These are phyloP conservation scores for Lodderomyces metapsilosis DNA, from an alignment of 1,139 yeast species.

Conservation along the genomic window DNA sequence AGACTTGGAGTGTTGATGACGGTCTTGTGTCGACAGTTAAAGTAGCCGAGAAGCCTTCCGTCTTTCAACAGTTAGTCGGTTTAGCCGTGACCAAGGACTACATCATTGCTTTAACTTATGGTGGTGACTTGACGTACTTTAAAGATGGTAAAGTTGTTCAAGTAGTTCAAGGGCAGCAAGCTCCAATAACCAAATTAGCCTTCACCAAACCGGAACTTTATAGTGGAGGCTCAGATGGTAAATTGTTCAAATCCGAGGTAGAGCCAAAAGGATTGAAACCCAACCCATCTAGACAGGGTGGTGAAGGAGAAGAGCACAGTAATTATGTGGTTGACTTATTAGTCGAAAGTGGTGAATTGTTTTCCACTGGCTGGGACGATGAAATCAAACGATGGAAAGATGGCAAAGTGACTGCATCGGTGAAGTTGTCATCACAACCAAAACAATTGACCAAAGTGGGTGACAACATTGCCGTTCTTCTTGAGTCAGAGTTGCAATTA, in stretches of 20 bases:
- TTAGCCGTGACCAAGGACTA: slow-evolving; percentile 62
- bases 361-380: slow-evolving; percentile 88
- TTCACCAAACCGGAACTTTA: slow-evolving; percentile 28
- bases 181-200: slow-evolving; percentile 58
- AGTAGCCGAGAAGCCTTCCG: slow-evolving; percentile 25
- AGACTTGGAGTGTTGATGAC: slow-evolving; percentile 53
- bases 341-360: slow-evolving; percentile 24
- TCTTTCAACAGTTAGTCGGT: slow-evolving; percentile 77
- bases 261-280: slow-evolving; percentile 25
- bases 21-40: slow-evolving; percentile 37
- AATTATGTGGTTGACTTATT: slow-evolving; percentile 56
- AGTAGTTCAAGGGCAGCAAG: slow-evolving; percentile 75
- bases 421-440: slow-evolving; percentile 61
- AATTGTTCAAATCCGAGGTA: slow-evolving; percentile 57
- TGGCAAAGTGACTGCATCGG: slow-evolving; percentile 23
- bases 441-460: slow-evolving; percentile 41
- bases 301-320: slow-evolving; percentile 37
- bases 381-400: slow-evolving; percentile 50
- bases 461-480: slow-evolving; percentile 40
- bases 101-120: slow-evolving; percentile 65
- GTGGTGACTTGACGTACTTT: slow-evolving; percentile 71
- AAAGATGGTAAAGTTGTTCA: slow-evolving; percentile 38
- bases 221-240: slow-evolving; percentile 88
- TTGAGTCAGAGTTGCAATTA: slow-evolving; percentile 45
- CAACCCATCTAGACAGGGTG: slow-evolving; percentile 16